These are phyloP conservation scores for Aspergillus avenaceus DNA, from an alignment of 495 filamentous ascomycete genomes.

Conservation along the genomic window DNA sequence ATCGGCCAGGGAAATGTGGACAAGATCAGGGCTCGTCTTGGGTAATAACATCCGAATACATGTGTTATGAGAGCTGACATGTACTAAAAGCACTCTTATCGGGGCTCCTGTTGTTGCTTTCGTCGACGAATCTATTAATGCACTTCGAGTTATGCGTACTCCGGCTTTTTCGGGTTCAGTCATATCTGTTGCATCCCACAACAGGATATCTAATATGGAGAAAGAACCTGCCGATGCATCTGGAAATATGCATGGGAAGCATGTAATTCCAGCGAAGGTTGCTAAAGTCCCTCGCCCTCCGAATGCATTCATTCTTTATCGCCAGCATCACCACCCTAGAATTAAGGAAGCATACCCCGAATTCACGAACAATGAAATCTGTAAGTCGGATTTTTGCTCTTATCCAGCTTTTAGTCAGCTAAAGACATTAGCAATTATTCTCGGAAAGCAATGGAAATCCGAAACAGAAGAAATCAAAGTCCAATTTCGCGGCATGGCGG, in stretches of 20 bases:
- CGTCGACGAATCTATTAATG: constrained; percentile 22
- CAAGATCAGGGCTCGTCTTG: constrained; percentile 21
- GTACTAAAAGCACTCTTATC: constrained; percentile 16
- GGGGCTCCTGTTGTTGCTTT: constrained; percentile 23
- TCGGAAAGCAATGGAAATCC: constrained; percentile 40
- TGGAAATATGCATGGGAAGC: constrained; percentile 3
- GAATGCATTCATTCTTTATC: constrained; percentile 46
- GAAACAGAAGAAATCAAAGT: constrained; percentile 29
- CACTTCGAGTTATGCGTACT: constrained; percentile 24
- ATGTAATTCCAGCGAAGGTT: constrained; percentile 6
- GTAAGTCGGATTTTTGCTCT: constrained; percentile 26
- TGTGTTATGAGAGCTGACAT: constrained; percentile 2
- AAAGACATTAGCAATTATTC: constrained; percentile 35
- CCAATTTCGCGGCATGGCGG: constrained; percentile 30
- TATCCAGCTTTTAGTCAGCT: constrained; percentile 7
- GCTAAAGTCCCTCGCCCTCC: constrained; percentile 37
- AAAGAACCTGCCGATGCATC: neutral
- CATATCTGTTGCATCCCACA: constrained; percentile 20
- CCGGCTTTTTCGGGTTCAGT: constrained; percentile 18
- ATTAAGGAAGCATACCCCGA: constrained; percentile 34
- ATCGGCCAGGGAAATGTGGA: constrained; percentile 23
- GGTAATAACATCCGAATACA: constrained; percentile 8
- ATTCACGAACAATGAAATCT: constrained; percentile 42
- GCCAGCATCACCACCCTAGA: constrained; percentile 32
- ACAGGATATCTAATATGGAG: neutral